Conservation (phyloP, 352 stramenopile species). For the Globisporangium recalcitrans region DNA sequence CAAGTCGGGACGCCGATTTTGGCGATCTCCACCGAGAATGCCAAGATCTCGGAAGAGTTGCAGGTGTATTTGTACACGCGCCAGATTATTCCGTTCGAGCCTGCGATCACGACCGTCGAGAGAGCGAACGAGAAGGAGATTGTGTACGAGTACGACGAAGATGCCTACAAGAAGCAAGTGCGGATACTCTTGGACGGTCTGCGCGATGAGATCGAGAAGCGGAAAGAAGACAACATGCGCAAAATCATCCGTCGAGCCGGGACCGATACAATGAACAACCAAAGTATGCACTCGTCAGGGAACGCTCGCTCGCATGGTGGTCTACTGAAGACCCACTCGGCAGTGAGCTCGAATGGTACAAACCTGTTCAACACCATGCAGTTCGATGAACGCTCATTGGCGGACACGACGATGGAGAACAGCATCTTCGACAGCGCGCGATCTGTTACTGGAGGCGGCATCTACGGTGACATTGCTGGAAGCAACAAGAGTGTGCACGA, state of each 20-base stretch:
- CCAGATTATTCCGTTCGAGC: slow-evolving; percentile 77
- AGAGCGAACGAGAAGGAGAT: slow-evolving; percentile 36
- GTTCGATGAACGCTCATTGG: slow-evolving; percentile 39
- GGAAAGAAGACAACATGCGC: slow-evolving; percentile 57
- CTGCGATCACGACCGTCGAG: slow-evolving; percentile 50
- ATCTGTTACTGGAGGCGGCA: slow-evolving; percentile 15
- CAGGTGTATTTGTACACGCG: slow-evolving; percentile 83
- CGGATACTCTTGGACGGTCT: slow-evolving; percentile 69
- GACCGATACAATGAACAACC: slow-evolving; percentile 14
- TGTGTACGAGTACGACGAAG: slow-evolving; percentile 62
- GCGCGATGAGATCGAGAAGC: slow-evolving; percentile 81
- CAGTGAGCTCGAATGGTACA: slow-evolving; percentile 23
- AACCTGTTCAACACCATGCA: slow-evolving; percentile 35
- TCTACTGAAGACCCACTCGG: slow-evolving; percentile 12
- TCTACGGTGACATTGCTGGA: slow-evolving; percentile 19
- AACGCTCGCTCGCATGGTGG: neutral
- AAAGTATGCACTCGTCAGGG: slow-evolving; percentile 15
- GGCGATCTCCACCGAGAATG: slow-evolving; percentile 68
- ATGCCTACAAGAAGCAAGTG: slow-evolving; percentile 61
- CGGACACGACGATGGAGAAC: slow-evolving; percentile 28
- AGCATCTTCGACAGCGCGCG: slow-evolving; percentile 26
- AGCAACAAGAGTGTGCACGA: slow-evolving; percentile 22
- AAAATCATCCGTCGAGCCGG: slow-evolving; percentile 37
- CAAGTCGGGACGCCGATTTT: slow-evolving; percentile 76
- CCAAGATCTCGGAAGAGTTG: slow-evolving; percentile 72